phyloP scores from a whole-genome alignment of 169 alveolate genomes.

The Cytauxzoon felis region DNA sequence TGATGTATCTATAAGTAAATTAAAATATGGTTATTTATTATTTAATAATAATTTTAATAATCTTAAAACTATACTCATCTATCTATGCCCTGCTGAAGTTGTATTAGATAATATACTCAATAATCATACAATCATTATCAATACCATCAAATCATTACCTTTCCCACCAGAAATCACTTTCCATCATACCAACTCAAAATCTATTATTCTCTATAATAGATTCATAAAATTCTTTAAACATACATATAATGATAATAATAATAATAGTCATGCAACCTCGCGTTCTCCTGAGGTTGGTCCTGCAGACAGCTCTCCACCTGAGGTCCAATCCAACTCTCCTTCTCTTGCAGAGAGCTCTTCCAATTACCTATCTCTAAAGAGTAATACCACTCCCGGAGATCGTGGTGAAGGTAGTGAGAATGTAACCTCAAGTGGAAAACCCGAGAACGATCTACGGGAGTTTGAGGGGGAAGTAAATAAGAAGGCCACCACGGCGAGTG shows the following conservation, averaged over 20 bases:
- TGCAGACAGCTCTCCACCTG: too few relatives aligned
- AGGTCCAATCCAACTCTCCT: too few relatives aligned
- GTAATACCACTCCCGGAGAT: too few relatives aligned
- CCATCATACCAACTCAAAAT: too few relatives aligned
- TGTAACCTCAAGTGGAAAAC: too few relatives aligned
- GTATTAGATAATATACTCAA: conserved; percentile 21
- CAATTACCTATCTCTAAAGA: too few relatives aligned
- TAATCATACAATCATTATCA: neutral
- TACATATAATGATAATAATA: conserved; percentile 39
- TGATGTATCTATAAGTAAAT: conserved; percentile 45
- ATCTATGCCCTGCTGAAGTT: conserved; percentile 80
- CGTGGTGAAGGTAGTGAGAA: too few relatives aligned
- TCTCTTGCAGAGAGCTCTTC: too few relatives aligned
- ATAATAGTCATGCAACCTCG: neutral
- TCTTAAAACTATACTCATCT: conserved; percentile 72
- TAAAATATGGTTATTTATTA: conserved; percentile 18
- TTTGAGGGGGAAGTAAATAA: too few relatives aligned
- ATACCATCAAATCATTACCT: conserved; percentile 5
- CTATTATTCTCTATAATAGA: neutral
- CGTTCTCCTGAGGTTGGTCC: too few relatives aligned
- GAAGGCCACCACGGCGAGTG: too few relatives aligned
- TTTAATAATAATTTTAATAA: conserved; percentile 7
- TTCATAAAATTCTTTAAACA: conserved; percentile 60
- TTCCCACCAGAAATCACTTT: conserved; percentile 17
- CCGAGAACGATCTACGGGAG: too few relatives aligned